A percentile compares a stretch with the other conserved stretches of the same genome.
Conservation (phyloP, 257 asterid species). For the Solanum piurae region DNA sequence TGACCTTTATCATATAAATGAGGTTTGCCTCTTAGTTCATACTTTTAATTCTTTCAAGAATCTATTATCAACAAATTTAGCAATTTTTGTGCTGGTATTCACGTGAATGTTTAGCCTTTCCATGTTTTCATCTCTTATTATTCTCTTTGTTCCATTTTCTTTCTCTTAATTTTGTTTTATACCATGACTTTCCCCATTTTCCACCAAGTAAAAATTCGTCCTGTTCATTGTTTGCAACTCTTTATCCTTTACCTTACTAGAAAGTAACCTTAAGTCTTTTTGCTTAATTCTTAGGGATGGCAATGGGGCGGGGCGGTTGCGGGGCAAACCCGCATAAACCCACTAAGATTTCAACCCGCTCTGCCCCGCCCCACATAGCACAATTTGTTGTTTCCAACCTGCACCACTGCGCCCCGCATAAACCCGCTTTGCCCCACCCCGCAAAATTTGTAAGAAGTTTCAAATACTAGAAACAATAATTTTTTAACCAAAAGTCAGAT, state of each 20-base stretch:
- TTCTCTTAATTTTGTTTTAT: not conserved
- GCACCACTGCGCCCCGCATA: too few relatives aligned
- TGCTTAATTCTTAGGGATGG: not conserved
- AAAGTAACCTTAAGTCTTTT: not conserved
- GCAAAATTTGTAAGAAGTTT: too few relatives aligned
- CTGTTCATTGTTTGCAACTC: not conserved
- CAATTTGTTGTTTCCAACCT: too few relatives aligned
- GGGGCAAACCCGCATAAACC: too few relatives aligned
- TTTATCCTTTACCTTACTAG: not conserved
- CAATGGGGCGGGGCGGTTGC: too few relatives aligned
- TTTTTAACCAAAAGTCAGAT: too few relatives aligned
- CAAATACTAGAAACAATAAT: too few relatives aligned
- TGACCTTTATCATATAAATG: slow-evolving; percentile 50
- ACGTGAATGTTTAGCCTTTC: not conserved
- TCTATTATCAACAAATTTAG: not conserved
- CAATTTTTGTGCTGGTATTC: not conserved
- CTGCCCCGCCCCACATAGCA: too few relatives aligned
- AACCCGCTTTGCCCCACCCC: too few relatives aligned
- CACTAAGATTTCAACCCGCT: too few relatives aligned
- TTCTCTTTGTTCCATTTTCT: not conserved
- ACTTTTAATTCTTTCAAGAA: not conserved
- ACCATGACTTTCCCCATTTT: not conserved
- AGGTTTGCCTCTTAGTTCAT: slow-evolving; percentile 36
- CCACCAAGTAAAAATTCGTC: not conserved
- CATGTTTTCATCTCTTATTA: not conserved